phyloP scores from a whole-genome alignment of 2,329 filamentous ascomycete species.

The Ophiostoma angusticollis region DNA sequence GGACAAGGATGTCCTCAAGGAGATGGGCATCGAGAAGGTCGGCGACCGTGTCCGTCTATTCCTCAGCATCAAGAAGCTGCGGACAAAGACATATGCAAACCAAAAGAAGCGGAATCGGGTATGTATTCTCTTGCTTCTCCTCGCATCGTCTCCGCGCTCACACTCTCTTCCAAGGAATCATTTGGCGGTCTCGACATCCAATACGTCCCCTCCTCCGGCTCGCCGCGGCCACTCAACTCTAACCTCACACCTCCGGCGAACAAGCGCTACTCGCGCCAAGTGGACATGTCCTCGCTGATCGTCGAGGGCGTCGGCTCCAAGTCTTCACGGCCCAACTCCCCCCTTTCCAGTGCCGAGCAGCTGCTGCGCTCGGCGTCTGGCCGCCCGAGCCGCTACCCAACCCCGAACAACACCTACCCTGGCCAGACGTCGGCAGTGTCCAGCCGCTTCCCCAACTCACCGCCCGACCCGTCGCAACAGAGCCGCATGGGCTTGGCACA shows the following conservation, averaged over 20 bases:
- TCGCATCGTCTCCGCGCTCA: slow-evolving; percentile 2
- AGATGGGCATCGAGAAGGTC: slow-evolving; percentile 97
- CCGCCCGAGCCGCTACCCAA: slow-evolving; percentile 43
- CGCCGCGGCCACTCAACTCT: slow-evolving; percentile 48
- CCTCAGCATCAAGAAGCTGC: slow-evolving; percentile 69
- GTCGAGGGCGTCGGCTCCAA: slow-evolving; percentile 35
- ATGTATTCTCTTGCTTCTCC: neutral
- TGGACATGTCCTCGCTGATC: slow-evolving; percentile 33
- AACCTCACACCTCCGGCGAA: slow-evolving; percentile 34
- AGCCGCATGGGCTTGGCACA: slow-evolving; percentile 53
- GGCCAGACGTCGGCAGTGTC: slow-evolving; percentile 20
- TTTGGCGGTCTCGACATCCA: slow-evolving; percentile 64
- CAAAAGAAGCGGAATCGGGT: slow-evolving; percentile 79
- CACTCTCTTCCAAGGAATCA: slow-evolving; percentile 53
- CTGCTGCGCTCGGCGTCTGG: slow-evolving; percentile 34
- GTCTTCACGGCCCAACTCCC: slow-evolving; percentile 59
- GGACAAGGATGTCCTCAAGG: slow-evolving; percentile 90
- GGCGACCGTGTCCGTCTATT: slow-evolving; percentile 90
- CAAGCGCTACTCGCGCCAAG: slow-evolving; percentile 53
- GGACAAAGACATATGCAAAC: slow-evolving; percentile 63
- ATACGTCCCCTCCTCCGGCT: slow-evolving; percentile 48
- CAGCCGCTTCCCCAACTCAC: slow-evolving; percentile 45
- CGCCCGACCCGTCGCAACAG: slow-evolving; percentile 44
- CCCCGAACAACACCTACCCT: slow-evolving; percentile 20
- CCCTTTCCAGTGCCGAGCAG: slow-evolving; percentile 42